Evolutionary conservation across 176 grass and related monocot species (phyloP).

Genomic region (Musa beccarii): DNA sequence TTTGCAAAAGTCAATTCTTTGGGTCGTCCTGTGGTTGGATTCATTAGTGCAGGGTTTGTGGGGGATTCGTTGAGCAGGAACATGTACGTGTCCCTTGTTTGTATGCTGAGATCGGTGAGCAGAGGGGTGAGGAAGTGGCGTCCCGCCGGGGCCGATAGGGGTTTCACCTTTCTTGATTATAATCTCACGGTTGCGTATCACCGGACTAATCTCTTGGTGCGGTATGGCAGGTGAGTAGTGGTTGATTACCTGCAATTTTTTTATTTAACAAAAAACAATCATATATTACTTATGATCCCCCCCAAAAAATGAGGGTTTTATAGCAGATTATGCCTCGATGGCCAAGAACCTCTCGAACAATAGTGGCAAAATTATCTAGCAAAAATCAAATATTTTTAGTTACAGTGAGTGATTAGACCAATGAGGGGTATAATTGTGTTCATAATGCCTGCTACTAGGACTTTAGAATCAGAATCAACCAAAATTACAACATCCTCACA

Average conservation of each 20-base stretch:
- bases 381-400: no score
- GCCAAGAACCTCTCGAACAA: no score
- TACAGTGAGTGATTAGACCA: no score
- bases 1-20: not conserved
- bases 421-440: no score
- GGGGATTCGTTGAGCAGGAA: conserved; percentile 94
- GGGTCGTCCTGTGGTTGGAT: not conserved
- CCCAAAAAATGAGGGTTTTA: no score
- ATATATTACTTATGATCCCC: no score
- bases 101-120: conserved; percentile 64
- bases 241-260: not conserved
- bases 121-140: conserved; percentile 72
- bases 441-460: no score
- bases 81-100: conserved; percentile 80
- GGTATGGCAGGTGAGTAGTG: conserved; percentile 74
- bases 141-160: conserved; percentile 65
- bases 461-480: no score
- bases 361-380: no score
- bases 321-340: no score
- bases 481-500: no score
- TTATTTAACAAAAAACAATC: no score
- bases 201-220: conserved; percentile 87
- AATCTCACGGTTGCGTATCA: conserved; percentile 84
- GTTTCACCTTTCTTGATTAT: conserved; percentile 83
- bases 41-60: conserved; percentile 56